Conservation (phyloP, 345 rosid genomes). For the Brassica incana region DNA sequence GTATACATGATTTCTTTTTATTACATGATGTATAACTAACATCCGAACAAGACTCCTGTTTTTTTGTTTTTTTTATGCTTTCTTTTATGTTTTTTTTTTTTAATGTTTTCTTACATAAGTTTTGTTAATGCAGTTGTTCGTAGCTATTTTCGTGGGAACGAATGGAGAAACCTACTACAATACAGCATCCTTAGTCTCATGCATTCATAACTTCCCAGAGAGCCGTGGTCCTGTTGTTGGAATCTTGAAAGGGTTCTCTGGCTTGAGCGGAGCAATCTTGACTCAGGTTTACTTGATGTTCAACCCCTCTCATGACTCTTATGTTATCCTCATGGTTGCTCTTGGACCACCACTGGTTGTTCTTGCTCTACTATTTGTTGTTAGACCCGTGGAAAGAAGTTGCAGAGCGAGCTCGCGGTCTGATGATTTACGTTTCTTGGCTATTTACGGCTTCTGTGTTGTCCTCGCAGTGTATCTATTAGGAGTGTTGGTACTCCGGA, state of each 20-base stretch:
- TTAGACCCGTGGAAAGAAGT: conserved; percentile 68
- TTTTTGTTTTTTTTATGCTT: neutral
- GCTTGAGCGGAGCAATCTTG: conserved; percentile 88
- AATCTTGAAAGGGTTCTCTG: conserved; percentile 85
- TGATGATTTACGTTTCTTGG: conserved; percentile 51
- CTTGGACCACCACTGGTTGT: conserved; percentile 69
- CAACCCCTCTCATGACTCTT: conserved; percentile 56
- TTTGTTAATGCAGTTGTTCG: conserved; percentile 56
- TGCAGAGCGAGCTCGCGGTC: conserved; percentile 52
- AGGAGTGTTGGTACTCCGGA: conserved; percentile 67
- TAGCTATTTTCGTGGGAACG: conserved; percentile 73
- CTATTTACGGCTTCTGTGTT: conserved; percentile 59
- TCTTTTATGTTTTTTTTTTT: neutral
- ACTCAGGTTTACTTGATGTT: conserved; percentile 72
- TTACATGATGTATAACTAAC: neutral
- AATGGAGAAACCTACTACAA: conserved; percentile 92
- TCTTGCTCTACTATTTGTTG: conserved; percentile 58
- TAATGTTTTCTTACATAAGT: too few relatives aligned
- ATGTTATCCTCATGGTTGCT: conserved; percentile 74
- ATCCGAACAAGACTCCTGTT: neutral
- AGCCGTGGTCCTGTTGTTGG: conserved; percentile 85
- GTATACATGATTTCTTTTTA: neutral
- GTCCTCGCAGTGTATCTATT: conserved; percentile 65
- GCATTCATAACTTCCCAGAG: conserved; percentile 84
- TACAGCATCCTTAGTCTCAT: conserved; percentile 75